These are phyloP conservation scores for Malania oleifera DNA, from an alignment of 164 flowering plant genomes.

Conservation along the genomic window DNA sequence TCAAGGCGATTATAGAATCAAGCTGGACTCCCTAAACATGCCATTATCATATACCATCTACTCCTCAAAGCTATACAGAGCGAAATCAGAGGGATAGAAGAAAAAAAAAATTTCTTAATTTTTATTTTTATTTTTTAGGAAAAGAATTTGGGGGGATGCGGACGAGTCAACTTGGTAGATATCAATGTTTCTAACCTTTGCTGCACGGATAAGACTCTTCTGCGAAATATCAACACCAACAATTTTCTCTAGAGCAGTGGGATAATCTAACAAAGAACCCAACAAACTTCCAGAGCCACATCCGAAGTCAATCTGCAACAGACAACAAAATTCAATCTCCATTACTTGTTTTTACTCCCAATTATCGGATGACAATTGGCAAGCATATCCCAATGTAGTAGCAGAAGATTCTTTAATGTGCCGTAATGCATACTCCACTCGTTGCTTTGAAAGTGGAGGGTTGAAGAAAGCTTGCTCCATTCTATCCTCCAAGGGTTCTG, in stretches of 20 bases:
- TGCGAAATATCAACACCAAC: conserved; percentile 86
- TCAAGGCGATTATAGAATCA: too few relatives aligned
- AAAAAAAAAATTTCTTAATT: too few relatives aligned
- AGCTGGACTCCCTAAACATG: too few relatives aligned
- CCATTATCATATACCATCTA: too few relatives aligned
- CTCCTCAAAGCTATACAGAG: too few relatives aligned
- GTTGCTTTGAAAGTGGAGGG: conserved; percentile 94
- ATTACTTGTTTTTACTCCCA: background rate
- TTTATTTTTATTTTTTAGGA: too few relatives aligned
- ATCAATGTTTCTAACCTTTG: conserved; percentile 66
- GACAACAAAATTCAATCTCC: conserved; percentile 1
- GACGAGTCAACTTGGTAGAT: too few relatives aligned
- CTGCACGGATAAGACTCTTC: conserved; percentile 79
- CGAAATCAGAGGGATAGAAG: too few relatives aligned
- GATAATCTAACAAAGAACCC: conserved; percentile 62
- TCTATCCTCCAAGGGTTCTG: conserved; percentile 85
- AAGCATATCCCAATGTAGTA: conserved; percentile 53
- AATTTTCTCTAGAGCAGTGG: conserved; percentile 59
- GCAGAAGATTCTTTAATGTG: conserved; percentile 72
- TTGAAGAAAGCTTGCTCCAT: conserved; percentile 95
- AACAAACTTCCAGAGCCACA: conserved; percentile 94
- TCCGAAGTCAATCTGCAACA: conserved; percentile 83
- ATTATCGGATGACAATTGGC: conserved; percentile 1
- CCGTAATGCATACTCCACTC: conserved; percentile 79
- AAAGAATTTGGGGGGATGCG: too few relatives aligned